Percentiles rank a stretch among this genome's conserved stretches.
Conservation (phyloP, 208 protist genomes). For the Tritrichomonas foetus region DNA sequence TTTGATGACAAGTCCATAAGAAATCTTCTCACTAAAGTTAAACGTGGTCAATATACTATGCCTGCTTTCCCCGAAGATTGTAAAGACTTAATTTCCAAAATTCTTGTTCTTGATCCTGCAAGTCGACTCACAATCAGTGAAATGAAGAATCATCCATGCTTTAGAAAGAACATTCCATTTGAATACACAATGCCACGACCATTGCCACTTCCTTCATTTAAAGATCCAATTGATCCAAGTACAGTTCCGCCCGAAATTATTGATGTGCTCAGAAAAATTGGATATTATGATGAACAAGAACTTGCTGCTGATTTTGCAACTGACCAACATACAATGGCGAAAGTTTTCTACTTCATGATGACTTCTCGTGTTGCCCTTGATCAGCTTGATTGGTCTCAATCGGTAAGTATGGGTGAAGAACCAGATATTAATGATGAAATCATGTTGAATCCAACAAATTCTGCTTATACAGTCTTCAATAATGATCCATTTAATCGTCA, state of each 20-base stretch:
- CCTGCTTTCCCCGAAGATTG: neutral
- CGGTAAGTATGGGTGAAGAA: neutral
- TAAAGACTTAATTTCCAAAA: slow-evolving; percentile 36
- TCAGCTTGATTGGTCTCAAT: neutral
- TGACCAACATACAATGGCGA: neutral
- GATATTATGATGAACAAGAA: neutral
- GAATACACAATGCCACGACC: neutral
- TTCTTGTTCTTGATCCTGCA: slow-evolving; percentile 43
- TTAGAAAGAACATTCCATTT: neutral
- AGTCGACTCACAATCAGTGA: slow-evolving; percentile 37
- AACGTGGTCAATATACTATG: neutral
- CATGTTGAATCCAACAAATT: neutral
- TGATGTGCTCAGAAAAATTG: neutral
- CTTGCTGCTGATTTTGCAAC: neutral
- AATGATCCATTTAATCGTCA: neutral
- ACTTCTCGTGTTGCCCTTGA: neutral
- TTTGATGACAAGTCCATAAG: slow-evolving; percentile 22
- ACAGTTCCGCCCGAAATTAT: neutral
- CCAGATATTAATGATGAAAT: neutral
- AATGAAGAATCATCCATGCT: slow-evolving; percentile 43
- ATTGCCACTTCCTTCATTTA: neutral
- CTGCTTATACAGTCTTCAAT: neutral
- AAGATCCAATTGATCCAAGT: neutral
- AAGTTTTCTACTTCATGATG: neutral
- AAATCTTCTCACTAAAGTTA: neutral